Evolutionary conservation across 2,329 filamentous ascomycete genomes (phyloP).

Genomic region (Venturia effusa): DNA sequence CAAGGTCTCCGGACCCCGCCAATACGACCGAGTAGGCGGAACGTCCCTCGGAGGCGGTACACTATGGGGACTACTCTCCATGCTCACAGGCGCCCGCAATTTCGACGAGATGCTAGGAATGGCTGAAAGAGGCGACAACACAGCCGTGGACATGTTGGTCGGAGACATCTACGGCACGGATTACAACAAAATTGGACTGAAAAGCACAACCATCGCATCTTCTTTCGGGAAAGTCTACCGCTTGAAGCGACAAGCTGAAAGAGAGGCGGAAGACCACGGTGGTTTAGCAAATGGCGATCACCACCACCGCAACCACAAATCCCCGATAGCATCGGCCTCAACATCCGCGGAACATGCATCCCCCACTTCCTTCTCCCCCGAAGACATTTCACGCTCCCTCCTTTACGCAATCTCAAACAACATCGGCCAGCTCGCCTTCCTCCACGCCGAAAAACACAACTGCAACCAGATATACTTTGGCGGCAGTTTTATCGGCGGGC

Average conservation of each 20-base stretch:
- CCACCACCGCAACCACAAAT: constrained; percentile 13
- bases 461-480: constrained; percentile 94
- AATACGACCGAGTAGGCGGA: constrained; percentile 84
- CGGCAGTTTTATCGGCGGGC: constrained; percentile 90
- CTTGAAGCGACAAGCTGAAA: constrained; percentile 76
- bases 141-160: constrained; percentile 89
- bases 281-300: constrained; percentile 42
- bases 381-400: constrained; percentile 83
- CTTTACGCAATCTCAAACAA: constrained; percentile 83
- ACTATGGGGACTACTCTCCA: constrained; percentile 84
- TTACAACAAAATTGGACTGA: constrained; percentile 91
- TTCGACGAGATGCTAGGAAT: constrained; percentile 96
- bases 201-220: constrained; percentile 89
- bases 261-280: constrained; percentile 62
- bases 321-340: constrained; percentile 2
- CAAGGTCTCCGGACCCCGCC: constrained; percentile 81
- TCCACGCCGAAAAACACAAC: constrained; percentile 92
- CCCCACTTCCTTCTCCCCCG: constrained; percentile 50
- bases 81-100: constrained; percentile 85
- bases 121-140: constrained; percentile 84
- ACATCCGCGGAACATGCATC: constrained; percentile 24
- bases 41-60: constrained; percentile 95
- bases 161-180: constrained; percentile 96
- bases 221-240: constrained; percentile 96
- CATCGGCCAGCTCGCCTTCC: constrained; percentile 92